Evolutionary conservation across 768 basidiomycete species (phyloP).

Genomic region (Lactarius deliciosus): DNA sequence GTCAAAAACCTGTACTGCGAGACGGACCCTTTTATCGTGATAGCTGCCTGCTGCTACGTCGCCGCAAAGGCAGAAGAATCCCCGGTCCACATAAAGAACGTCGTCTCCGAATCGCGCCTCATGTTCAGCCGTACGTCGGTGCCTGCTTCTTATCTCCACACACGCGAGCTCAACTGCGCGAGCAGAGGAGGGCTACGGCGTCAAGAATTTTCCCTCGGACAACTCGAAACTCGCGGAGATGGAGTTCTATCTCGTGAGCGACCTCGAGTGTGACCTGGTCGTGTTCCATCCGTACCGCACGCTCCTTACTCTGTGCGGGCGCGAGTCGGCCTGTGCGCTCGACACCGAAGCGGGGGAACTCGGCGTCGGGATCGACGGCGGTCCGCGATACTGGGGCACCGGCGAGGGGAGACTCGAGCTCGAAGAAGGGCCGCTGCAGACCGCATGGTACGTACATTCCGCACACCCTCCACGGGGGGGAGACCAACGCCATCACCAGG

Average conservation of each 20-base stretch:
- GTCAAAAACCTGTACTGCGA: slow-evolving; percentile 94
- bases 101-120: slow-evolving; percentile 77
- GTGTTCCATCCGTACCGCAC: slow-evolving; percentile 96
- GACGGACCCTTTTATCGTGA: slow-evolving; percentile 91
- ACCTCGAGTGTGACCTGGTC: slow-evolving; percentile 90
- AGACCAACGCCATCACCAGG: slow-evolving; percentile 39
- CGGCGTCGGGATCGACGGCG: slow-evolving; percentile 56
- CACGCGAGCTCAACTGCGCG: neutral
- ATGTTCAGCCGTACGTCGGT: slow-evolving; percentile 70
- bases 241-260: slow-evolving; percentile 98
- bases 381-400: slow-evolving; percentile 72
- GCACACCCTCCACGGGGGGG: no score
- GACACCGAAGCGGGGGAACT: slow-evolving; percentile 56
- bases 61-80: slow-evolving; percentile 98
- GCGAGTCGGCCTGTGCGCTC: slow-evolving; percentile 45
- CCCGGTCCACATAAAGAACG: slow-evolving; percentile 90
- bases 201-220: slow-evolving; percentile 82
- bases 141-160: neutral
- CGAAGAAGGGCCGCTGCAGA: slow-evolving; percentile 75
- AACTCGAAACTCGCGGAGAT: slow-evolving; percentile 94
- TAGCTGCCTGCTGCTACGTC: slow-evolving; percentile 92
- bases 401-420: slow-evolving; percentile 78
- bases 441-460: slow-evolving; percentile 78
- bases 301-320: slow-evolving; percentile 71
- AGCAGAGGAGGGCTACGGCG: slow-evolving; percentile 62